Conservation (phyloP, 1,284 basidiomycete species). For the Trametes sp. region DNA sequence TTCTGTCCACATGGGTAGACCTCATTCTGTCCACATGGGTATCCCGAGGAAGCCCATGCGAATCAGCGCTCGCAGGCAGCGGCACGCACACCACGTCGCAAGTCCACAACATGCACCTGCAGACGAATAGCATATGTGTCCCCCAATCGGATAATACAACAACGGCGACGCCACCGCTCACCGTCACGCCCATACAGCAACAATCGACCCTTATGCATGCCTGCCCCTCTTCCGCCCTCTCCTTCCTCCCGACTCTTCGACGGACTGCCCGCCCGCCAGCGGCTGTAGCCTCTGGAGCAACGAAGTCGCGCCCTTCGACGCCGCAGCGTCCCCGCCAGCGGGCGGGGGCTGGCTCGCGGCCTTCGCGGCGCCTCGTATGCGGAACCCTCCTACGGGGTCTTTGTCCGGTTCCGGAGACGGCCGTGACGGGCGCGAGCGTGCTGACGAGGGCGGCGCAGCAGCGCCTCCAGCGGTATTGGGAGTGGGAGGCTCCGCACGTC, state of each 20-base stretch:
- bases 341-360: constrained; percentile 26
- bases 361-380: constrained; percentile 64
- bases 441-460: not conserved
- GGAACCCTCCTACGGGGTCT: constrained; percentile 50
- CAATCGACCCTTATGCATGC: constrained; percentile 4
- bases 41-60: no score
- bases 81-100: no score
- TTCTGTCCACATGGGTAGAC: no score
- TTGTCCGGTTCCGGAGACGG: constrained; percentile 41
- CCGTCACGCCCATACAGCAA: not conserved
- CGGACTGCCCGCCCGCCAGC: constrained; percentile 19
- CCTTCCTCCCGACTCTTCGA: constrained; percentile 29
- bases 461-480: not conserved
- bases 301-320: constrained; percentile 32
- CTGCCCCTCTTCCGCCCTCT: constrained; percentile 18
- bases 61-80: no score
- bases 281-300: constrained; percentile 55
- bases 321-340: not conserved
- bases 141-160: constrained; percentile 8
- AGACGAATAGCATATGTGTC: not conserved
- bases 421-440: constrained; percentile 7
- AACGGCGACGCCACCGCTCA: constrained; percentile 3
- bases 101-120: not conserved
- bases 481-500: constrained; percentile 27
- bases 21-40: no score